phyloP scores from a whole-genome alignment of 495 filamentous ascomycete species.

The Penicillium verhagenii region DNA sequence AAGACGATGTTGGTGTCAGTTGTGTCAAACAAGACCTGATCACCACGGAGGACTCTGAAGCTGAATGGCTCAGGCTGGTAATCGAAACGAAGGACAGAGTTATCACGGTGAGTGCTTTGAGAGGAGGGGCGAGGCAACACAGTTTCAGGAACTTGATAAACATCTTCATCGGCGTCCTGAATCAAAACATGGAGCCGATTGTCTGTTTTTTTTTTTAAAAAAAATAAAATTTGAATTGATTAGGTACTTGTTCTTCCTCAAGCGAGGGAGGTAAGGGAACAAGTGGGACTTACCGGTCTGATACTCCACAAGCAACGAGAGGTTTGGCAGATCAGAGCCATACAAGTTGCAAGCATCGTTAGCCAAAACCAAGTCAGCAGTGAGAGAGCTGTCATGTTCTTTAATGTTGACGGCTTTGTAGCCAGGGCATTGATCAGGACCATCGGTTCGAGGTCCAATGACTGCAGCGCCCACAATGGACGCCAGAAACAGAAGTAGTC shows the following conservation, averaged over 20 bases:
- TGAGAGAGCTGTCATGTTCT: constrained; percentile 36
- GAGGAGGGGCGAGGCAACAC: constrained; percentile 62
- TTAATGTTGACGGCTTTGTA: constrained; percentile 68
- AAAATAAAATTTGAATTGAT: no score
- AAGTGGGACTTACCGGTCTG: constrained; percentile 60
- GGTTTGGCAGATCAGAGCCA: constrained; percentile 62
- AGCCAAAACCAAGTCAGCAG: constrained; percentile 64
- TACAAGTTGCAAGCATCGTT: constrained; percentile 70
- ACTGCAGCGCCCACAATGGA: constrained; percentile 36
- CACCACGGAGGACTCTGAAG: constrained; percentile 63
- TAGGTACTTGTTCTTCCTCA: no score
- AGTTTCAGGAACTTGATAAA: constrained; percentile 76
- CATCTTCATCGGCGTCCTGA: constrained; percentile 66
- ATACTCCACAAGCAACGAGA: constrained; percentile 72
- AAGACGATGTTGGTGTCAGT: constrained; percentile 69
- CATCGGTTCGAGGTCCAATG: constrained; percentile 18
- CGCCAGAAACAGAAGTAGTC: constrained; percentile 26
- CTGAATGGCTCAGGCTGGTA: constrained; percentile 69
- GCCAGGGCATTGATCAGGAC: constrained; percentile 56
- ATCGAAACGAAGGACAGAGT: constrained; percentile 57
- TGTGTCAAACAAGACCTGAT: constrained; percentile 79
- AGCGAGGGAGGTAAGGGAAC: not conserved
- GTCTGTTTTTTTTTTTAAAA: no score
- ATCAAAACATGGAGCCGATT: constrained; percentile 81
- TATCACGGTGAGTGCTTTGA: constrained; percentile 19